Evolutionary conservation across 768 basidiomycete species (phyloP).

Genomic region (Dioszegia hungarica): DNA sequence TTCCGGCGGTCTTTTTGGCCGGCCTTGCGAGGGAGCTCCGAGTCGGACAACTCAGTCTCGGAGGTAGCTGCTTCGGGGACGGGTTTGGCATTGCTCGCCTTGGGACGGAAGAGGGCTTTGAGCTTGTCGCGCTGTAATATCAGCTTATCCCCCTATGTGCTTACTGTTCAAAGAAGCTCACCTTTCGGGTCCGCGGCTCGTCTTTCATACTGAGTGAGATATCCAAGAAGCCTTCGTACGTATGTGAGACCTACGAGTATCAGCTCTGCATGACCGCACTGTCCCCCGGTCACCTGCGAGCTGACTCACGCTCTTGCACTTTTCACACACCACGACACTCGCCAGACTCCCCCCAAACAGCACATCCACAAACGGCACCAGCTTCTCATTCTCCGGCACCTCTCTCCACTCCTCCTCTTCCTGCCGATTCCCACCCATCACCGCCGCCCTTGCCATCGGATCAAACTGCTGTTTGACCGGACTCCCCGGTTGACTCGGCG

Average conservation of each 20-base stretch:
- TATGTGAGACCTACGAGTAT: conserved; percentile 61
- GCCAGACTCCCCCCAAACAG: conserved; percentile 84
- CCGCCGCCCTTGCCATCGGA: conserved; percentile 11
- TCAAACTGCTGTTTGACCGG: conserved; percentile 14
- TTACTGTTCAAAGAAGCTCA: conserved; percentile 7
- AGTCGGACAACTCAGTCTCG: conserved; percentile 27
- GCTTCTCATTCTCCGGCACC: conserved; percentile 53
- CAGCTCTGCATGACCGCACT: no score
- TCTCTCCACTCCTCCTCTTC: conserved; percentile 1
- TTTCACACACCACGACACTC: conserved; percentile 87
- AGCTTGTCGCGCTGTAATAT: conserved; percentile 60
- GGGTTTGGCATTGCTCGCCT: conserved; percentile 7
- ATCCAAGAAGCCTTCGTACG: conserved; percentile 90
- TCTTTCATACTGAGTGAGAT: conserved; percentile 85
- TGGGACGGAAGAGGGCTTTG: conserved; percentile 57
- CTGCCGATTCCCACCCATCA: not conserved
- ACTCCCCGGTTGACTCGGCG: conserved; percentile 15
- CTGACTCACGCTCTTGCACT: conserved; percentile 72
- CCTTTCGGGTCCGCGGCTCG: conserved; percentile 64
- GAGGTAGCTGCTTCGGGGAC: conserved; percentile 18
- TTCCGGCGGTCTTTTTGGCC: conserved; percentile 13
- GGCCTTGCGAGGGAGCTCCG: not conserved
- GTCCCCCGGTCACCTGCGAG: not conserved
- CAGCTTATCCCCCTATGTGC: not conserved
- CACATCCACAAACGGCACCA: conserved; percentile 76